Base-by-base conservation (phyloP, 2,329 filamentous ascomycete genomes). In the Phaeosphaeria sp. region DNA sequence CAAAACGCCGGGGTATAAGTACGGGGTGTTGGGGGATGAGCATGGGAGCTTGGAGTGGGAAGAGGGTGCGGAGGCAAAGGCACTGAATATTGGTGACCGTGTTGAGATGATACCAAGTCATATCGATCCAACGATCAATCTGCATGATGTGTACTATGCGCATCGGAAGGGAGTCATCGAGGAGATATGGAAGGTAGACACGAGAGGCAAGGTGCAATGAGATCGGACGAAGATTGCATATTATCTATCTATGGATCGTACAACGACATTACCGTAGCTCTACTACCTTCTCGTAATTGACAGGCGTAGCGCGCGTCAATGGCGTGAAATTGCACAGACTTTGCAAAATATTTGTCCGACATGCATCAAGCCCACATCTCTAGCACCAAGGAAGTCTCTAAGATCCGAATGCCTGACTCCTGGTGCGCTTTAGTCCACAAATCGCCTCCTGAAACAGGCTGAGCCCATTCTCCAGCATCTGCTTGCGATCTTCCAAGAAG, bases 81-180 rank as follows among this genome's bases (percentile, higher is more conserved):
- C 64, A 2, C 65, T 84, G 45, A 64, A 68, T 2, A 72, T 84
- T 25, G 82, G 82, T 0, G 81, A 83, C 66, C 69, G 79, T 3
- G 77, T 84, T 11, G 80, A 83, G 69, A 83, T 85, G 81, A 70
- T 85, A 13, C 83, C 82, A 0, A 84, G 82, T 62, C 83, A 85
- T 65, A 85, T 85, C 54, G 83, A 85, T 63, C 82, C 83, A 0
- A 85, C 83, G 0, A 78, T 85, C 53, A 85, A 85, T 57, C 65
- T 85, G 54, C 81, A 83, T 60, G 81, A 84, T 48, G 71, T 79
- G 30, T 85, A 84, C 64, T 84, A 82, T 63, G 82, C 81, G 2
- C 69, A 84, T 66, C 75, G 82, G 3, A 75, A 79, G 0, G 82
- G 82, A 0, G 61, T 83, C 1, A 77, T 84, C 58, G 78, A 83